Evolutionary conservation across 768 basidiomycete genomes (phyloP).

Genomic region (Boletus edulis): DNA sequence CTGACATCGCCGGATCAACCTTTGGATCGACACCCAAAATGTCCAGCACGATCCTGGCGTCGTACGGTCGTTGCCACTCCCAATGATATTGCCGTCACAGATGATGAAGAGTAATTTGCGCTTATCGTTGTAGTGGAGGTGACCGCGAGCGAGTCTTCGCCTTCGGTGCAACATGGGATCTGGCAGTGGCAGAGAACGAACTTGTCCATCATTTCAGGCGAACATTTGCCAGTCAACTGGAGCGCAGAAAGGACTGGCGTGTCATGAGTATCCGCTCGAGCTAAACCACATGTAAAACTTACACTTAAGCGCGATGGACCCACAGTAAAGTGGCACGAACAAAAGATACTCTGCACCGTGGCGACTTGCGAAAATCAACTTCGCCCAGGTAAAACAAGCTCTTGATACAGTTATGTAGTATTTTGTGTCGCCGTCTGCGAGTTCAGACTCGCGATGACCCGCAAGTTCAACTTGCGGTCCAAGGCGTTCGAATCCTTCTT

Average conservation of each 20-base stretch:
- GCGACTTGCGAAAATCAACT: slow-evolving; percentile 72
- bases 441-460: slow-evolving; percentile 55
- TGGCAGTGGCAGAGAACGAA: slow-evolving; percentile 92
- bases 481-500: too few relatives aligned
- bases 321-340: slow-evolving; percentile 75
- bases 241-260: slow-evolving; percentile 81
- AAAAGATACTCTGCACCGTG: slow-evolving; percentile 81
- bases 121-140: slow-evolving; percentile 92
- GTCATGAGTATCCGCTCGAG: slow-evolving; percentile 6
- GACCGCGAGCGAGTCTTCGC: slow-evolving; percentile 91
- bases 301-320: slow-evolving; percentile 85
- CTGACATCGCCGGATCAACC: slow-evolving; percentile 55
- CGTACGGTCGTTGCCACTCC: slow-evolving; percentile 88
- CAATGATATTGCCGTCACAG: slow-evolving; percentile 95
- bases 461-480: too few relatives aligned
- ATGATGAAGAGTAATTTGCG: slow-evolving; percentile 91
- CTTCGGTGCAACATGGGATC: slow-evolving; percentile 94
- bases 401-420: slow-evolving; percentile 69
- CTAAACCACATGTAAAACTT: slow-evolving; percentile 29
- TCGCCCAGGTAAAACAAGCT: slow-evolving; percentile 76
- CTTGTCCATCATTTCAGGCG: slow-evolving; percentile 83
- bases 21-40: slow-evolving; percentile 90
- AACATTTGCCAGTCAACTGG: slow-evolving; percentile 77
- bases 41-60: slow-evolving; percentile 92
- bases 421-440: slow-evolving; percentile 43